Evolutionary conservation across 345 rosid genomes (phyloP).

Genomic region (Streptanthus diversifolius): DNA sequence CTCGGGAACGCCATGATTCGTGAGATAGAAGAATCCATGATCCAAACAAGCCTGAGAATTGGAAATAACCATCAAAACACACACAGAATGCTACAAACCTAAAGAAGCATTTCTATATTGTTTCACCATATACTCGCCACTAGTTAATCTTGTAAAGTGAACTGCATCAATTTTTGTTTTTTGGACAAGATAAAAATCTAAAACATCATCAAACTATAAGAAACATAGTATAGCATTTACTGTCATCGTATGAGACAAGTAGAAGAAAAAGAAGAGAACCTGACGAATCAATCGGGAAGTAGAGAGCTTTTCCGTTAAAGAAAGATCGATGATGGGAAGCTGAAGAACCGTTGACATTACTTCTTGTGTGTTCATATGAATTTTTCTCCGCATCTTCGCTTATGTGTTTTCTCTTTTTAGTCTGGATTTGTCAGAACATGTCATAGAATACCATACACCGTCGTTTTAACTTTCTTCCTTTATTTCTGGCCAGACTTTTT

Average conservation of each 20-base stretch:
- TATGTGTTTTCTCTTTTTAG: background rate
- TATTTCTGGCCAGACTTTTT: background rate
- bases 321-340: conserved; percentile 53
- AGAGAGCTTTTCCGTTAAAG: conserved; percentile 41
- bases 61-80: background rate
- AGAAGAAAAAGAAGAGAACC: conserved; percentile 35
- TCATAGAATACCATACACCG: background rate
- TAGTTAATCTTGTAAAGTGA: too few relatives aligned
- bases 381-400: background rate
- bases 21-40: conserved; percentile 79
- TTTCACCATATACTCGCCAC: too few relatives aligned
- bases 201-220: too few relatives aligned
- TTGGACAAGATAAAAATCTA: too few relatives aligned
- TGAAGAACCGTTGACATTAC: conserved; percentile 20
- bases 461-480: background rate
- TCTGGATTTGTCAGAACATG: background rate
- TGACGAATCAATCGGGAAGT: conserved; percentile 46
- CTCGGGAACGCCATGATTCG: conserved; percentile 72
- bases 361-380: background rate
- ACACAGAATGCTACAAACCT: background rate
- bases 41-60: conserved; percentile 63
- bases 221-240: background rate
- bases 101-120: background rate
- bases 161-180: too few relatives aligned
- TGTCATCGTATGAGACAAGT: background rate